Evolutionary conservation across 768 basidiomycete genomes (phyloP).

Genomic region (Imleria badia): DNA sequence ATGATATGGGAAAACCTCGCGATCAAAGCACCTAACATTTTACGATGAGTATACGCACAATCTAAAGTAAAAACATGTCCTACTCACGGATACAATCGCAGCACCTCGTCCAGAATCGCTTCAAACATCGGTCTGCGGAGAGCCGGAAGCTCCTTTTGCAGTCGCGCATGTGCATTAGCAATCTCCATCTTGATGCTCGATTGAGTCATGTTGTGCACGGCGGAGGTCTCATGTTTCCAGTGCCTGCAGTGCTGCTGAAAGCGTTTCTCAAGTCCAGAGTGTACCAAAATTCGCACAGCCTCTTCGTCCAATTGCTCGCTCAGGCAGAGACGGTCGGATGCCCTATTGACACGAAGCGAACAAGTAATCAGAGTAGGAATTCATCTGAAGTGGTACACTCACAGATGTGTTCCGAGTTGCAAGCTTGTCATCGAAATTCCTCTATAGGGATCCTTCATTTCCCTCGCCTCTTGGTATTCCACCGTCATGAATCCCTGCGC

Average conservation of each 20-base stretch:
- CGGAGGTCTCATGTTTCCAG: conserved; percentile 21
- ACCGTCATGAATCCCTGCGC: conserved; percentile 40
- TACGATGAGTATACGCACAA: neutral
- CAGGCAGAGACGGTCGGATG: conserved; percentile 23
- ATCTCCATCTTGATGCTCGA: neutral
- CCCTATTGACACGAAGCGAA: conserved; percentile 8
- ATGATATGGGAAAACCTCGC: conserved; percentile 4
- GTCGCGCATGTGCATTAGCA: neutral
- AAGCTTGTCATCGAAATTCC: too few relatives aligned
- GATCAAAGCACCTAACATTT: conserved; percentile 18
- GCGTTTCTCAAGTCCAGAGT: conserved; percentile 29
- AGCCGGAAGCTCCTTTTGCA: conserved; percentile 1
- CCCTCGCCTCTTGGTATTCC: conserved; percentile 18
- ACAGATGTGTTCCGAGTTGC: conserved; percentile 24
- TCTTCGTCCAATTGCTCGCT: conserved; percentile 24
- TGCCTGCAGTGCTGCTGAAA: conserved; percentile 20
- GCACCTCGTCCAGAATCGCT: conserved; percentile 22
- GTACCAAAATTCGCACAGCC: conserved; percentile 27
- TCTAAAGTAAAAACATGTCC: neutral
- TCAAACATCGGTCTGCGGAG: conserved; percentile 24
- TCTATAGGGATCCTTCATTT: too few relatives aligned
- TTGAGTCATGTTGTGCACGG: neutral
- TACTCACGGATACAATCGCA: conserved; percentile 27
- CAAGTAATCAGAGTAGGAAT: neutral
- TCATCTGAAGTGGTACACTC: neutral